phyloP scores from a whole-genome alignment of 345 rosid genomes.

The Gossypium anomalum region DNA sequence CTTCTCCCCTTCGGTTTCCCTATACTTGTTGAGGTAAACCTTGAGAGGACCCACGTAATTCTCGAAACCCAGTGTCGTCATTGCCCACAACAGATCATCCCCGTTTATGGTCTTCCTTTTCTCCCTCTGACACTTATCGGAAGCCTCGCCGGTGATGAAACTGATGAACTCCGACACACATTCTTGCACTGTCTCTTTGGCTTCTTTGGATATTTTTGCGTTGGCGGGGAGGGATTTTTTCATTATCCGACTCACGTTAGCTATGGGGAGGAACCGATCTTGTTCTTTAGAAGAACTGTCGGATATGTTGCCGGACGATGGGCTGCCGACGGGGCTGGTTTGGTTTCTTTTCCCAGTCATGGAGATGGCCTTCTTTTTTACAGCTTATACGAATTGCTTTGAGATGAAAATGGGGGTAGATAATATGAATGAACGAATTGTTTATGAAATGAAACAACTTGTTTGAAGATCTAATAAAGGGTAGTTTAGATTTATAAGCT shows the following conservation, averaged over 20 bases:
- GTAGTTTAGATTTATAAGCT: slow-evolving; percentile 20
- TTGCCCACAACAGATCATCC: slow-evolving; percentile 38
- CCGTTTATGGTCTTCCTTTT: slow-evolving; percentile 39
- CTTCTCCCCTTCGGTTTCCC: slow-evolving; percentile 36
- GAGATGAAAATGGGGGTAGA: neutral
- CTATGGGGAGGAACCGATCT: slow-evolving; percentile 33
- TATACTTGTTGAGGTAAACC: slow-evolving; percentile 31
- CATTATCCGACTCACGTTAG: slow-evolving; percentile 35
- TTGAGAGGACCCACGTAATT: slow-evolving; percentile 32
- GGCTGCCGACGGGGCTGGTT: slow-evolving; percentile 41
- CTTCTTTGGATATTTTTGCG: slow-evolving; percentile 34
- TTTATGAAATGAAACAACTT: neutral
- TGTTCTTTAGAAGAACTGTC: slow-evolving; percentile 33
- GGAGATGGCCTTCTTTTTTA: neutral
- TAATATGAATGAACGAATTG: neutral
- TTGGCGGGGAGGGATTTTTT: slow-evolving; percentile 32
- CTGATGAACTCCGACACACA: slow-evolving; percentile 41
- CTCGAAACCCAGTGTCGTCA: slow-evolving; percentile 36
- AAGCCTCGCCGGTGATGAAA: slow-evolving; percentile 38
- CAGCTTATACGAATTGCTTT: neutral
- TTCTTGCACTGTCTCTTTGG: slow-evolving; percentile 39
- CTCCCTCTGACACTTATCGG: slow-evolving; percentile 36
- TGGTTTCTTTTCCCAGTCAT: slow-evolving; percentile 40
- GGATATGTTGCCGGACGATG: slow-evolving; percentile 34
- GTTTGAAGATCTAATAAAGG: slow-evolving; percentile 18